Evolutionary conservation across 1,284 basidiomycete genomes (phyloP).

Genomic region (Puccinia brachypodii): DNA sequence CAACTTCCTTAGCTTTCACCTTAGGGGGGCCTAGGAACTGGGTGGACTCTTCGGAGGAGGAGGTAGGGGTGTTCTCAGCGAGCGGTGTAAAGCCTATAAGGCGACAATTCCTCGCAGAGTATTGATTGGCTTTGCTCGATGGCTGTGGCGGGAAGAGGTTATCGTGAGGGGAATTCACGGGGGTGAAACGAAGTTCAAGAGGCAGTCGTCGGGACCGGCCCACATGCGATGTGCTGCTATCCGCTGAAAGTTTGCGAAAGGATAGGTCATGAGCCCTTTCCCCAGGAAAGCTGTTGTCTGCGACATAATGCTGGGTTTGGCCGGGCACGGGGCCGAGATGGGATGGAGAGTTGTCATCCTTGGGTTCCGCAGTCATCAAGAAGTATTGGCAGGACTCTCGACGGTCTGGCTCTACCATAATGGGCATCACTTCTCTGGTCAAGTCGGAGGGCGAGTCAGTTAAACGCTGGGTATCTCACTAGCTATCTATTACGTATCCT

Average conservation of each 20-base stretch:
- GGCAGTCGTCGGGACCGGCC: background rate
- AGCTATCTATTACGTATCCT: background rate
- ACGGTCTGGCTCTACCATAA: background rate
- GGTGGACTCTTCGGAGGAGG: background rate
- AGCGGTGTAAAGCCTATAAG: constrained; percentile 36
- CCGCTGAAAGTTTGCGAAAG: background rate
- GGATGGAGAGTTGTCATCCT: background rate
- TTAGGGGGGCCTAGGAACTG: constrained; percentile 10
- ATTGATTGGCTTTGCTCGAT: background rate
- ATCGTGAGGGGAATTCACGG: background rate
- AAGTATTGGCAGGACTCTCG: background rate
- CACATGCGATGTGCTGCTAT: background rate
- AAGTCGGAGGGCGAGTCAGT: background rate
- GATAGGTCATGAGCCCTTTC: background rate
- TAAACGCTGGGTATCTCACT: background rate
- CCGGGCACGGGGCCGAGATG: background rate
- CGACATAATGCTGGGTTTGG: background rate
- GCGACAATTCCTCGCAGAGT: constrained; percentile 16
- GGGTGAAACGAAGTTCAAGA: constrained; percentile 8
- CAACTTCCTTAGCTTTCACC: constrained; percentile 28
- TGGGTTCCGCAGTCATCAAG: background rate
- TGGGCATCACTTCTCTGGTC: background rate
- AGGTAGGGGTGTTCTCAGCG: background rate
- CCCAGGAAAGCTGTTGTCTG: background rate
- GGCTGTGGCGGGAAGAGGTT: background rate